Conservation (phyloP, 176 grass and related monocot species). For the Eleusine coracana region DNA sequence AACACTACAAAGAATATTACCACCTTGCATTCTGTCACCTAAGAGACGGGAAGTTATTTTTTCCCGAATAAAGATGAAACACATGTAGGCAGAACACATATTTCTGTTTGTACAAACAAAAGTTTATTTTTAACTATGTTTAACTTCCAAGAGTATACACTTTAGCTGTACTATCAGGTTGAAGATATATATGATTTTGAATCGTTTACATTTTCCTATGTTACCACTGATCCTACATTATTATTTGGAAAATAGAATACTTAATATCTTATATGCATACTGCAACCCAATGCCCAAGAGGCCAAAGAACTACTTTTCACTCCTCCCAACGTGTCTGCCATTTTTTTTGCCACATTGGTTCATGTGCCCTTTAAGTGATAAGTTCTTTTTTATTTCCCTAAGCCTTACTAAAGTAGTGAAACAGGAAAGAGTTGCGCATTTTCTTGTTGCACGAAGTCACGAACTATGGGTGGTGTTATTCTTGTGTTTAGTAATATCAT, state of each 20-base stretch:
- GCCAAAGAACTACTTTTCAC: neutral
- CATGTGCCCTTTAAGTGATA: neutral
- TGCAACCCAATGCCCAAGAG: neutral
- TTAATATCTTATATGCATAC: neutral
- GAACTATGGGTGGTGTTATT: neutral
- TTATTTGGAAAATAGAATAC: neutral
- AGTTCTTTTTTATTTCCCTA: conserved; percentile 21
- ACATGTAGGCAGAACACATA: neutral
- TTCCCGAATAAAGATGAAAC: neutral
- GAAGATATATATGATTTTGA: neutral
- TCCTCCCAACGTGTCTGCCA: neutral
- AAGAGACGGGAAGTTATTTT: neutral
- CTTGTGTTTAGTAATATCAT: neutral
- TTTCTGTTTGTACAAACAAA: neutral
- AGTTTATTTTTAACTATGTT: neutral
- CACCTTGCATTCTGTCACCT: conserved; percentile 1
- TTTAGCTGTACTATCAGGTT: neutral
- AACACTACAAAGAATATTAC: neutral
- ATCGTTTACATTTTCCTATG: conserved; percentile 8
- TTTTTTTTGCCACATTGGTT: neutral
- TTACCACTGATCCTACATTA: neutral
- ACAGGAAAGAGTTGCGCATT: conserved; percentile 9
- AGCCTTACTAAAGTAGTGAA: conserved; percentile 6
- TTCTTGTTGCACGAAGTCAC: conserved; percentile 1
- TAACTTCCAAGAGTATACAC: neutral